Evolutionary conservation across 2,329 filamentous ascomycete species (phyloP).

Genomic region (Mariannaea sp.): DNA sequence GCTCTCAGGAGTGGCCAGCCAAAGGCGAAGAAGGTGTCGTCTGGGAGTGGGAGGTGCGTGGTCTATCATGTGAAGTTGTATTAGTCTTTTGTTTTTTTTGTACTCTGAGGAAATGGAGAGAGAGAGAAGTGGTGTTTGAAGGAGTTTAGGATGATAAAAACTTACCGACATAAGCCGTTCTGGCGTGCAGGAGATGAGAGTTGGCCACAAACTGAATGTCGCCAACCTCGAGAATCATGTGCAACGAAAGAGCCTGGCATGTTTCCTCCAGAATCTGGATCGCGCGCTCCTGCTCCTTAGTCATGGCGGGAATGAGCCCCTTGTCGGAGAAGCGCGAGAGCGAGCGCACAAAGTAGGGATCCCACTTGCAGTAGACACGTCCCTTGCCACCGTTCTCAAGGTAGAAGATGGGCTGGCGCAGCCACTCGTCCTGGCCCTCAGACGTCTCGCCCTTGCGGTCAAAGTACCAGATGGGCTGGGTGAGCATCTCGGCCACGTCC

Average conservation of each 20-base stretch:
- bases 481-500: slow-evolving; percentile 76
- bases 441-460: slow-evolving; percentile 87
- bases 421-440: slow-evolving; percentile 74
- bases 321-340: slow-evolving; percentile 73
- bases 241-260: slow-evolving; percentile 71
- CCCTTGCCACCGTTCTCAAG: slow-evolving; percentile 70
- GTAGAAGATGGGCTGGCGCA: slow-evolving; percentile 74
- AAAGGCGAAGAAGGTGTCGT: slow-evolving; percentile 80
- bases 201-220: slow-evolving; percentile 89
- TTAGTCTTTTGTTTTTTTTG: not conserved
- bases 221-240: slow-evolving; percentile 86
- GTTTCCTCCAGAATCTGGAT: slow-evolving; percentile 68
- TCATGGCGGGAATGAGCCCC: slow-evolving; percentile 75
- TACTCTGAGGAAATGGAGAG: no score
- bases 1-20: slow-evolving; percentile 79
- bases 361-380: slow-evolving; percentile 70
- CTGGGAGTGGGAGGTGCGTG: slow-evolving; percentile 69
- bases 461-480: slow-evolving; percentile 86
- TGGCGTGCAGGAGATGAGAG: slow-evolving; percentile 77
- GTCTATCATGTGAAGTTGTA: slow-evolving; percentile 37
- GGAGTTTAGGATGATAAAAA: no score
- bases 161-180: slow-evolving; percentile 71
- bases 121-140: not conserved
- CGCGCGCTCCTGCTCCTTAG: slow-evolving; percentile 70
- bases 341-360: slow-evolving; percentile 84